Conservation (phyloP, 2,329 filamentous ascomycete species). For the Hypoxylon sp. region DNA sequence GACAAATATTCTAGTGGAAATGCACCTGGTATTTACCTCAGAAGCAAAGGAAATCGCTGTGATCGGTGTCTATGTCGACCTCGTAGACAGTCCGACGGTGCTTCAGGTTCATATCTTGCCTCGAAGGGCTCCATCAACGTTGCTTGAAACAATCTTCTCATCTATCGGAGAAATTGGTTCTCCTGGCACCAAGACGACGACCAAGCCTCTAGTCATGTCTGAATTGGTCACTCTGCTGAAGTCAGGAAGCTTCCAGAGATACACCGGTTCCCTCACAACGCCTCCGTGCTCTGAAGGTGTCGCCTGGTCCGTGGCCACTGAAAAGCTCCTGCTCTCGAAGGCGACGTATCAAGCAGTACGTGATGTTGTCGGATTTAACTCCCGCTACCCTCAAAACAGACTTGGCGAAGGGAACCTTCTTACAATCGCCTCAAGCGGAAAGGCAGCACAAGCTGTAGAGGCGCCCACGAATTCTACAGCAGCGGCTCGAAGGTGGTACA, state of each 20-base stretch:
- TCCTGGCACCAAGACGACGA: slow-evolving; percentile 60
- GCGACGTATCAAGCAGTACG: slow-evolving; percentile 58
- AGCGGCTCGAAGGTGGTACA: slow-evolving; percentile 13
- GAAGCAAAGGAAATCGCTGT: slow-evolving; percentile 60
- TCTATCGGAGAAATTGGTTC: slow-evolving; percentile 59
- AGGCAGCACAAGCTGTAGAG: slow-evolving; percentile 7
- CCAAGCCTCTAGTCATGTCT: slow-evolving; percentile 61
- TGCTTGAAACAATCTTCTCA: slow-evolving; percentile 65
- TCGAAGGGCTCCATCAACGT: slow-evolving; percentile 55
- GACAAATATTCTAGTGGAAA: slow-evolving; percentile 59
- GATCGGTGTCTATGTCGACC: slow-evolving; percentile 61
- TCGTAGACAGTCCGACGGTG: slow-evolving; percentile 57
- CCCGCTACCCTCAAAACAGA: slow-evolving; percentile 61
- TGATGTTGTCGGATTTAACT: slow-evolving; percentile 64
- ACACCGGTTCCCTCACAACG: slow-evolving; percentile 65
- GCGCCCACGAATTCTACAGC: slow-evolving; percentile 26
- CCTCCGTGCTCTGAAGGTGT: slow-evolving; percentile 66
- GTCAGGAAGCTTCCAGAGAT: slow-evolving; percentile 59
- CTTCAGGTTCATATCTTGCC: slow-evolving; percentile 60
- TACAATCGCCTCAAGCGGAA: slow-evolving; percentile 5
- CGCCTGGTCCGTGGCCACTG: slow-evolving; percentile 63
- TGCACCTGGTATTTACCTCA: slow-evolving; percentile 72
- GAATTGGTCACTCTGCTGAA: slow-evolving; percentile 58
- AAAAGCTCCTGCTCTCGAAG: slow-evolving; percentile 58
- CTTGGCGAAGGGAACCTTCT: slow-evolving; percentile 60